A percentile compares a stretch with the other conserved stretches of the same genome.
phyloP scores from a whole-genome alignment of 1,284 basidiomycete species.

The Puccinia novopanici region DNA sequence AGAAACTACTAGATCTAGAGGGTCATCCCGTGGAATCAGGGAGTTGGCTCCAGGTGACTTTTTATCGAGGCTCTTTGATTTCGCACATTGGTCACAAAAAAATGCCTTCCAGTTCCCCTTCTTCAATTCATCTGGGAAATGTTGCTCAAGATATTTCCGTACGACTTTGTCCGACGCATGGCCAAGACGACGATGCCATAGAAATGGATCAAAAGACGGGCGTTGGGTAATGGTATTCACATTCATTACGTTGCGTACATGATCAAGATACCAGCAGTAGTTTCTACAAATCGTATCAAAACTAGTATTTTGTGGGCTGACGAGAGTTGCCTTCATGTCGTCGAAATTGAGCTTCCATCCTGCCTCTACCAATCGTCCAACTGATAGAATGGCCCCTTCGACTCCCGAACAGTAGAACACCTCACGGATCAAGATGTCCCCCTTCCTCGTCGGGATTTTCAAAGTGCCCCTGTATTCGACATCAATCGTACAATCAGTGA shows the following conservation, averaged over 20 bases:
- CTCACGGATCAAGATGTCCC: neutral
- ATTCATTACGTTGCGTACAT: neutral
- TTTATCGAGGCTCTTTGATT: neutral
- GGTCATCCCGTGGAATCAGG: neutral
- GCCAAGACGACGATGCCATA: constrained; percentile 14
- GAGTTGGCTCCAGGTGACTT: neutral
- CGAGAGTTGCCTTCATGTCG: neutral
- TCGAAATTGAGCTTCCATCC: neutral
- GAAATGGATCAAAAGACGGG: neutral
- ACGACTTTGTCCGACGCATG: constrained; percentile 1
- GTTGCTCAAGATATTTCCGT: neutral
- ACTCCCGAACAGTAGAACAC: neutral
- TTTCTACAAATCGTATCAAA: neutral
- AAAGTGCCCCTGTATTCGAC: neutral
- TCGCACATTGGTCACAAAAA: constrained; percentile 17
- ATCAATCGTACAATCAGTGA: neutral
- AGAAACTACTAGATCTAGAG: no score
- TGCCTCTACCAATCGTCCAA: neutral
- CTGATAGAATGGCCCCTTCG: neutral
- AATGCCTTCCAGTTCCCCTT: neutral
- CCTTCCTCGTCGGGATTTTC: constrained; percentile 17
- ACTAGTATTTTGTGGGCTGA: neutral
- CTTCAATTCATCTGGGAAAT: neutral
- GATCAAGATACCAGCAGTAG: neutral
- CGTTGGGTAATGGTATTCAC: neutral